Evolutionary conservation across 2,329 filamentous ascomycete genomes (phyloP), one percentile per base, ranked within the genome.

Genomic region (Curvularia lunata): DNA sequence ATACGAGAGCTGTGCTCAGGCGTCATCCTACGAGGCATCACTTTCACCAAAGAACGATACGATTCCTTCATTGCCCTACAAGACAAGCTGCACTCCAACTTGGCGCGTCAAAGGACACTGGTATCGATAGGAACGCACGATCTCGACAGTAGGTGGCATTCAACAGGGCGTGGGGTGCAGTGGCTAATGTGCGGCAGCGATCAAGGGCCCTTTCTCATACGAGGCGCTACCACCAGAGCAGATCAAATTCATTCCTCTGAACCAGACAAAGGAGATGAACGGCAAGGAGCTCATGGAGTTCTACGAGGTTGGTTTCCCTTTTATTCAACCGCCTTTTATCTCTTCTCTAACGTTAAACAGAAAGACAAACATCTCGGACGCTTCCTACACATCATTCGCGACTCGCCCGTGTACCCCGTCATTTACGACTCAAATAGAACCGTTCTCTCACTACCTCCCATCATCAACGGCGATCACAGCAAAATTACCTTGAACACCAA

Each of bases 41-140:
- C 88, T 72, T 98, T 99, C 83, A 93, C 91, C 68, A 85, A 95
- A 81, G 91, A 89, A 67, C 86, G 90, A 66, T 99, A 99, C 78
- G 91, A 96, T 69, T 97, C 92, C 73, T 99, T 99, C 90, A 99
- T 99, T 75, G 86, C 89, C 55, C 85, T 99, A 47, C 95, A 99
- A 81, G 96, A 99, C 81, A 99, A 99, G 82, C 86, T 99, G 47
- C 95, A 99, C 81, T 90, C 94, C 77, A 99, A 99, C 75, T 82
- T 99, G 65, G 96, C 95, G 48, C 88, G 95, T 61, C 91, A 98
- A 78, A 84, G 95, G 70, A 97, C 94, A 0, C 81, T 99, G 46
- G 94, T 97, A n/a, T 91, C 94, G 21, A 97, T 99, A 74, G 95
- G 95, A 68, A 99, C 95, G 3, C 95, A 99, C 78, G 94, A 99